These are phyloP conservation scores for Peterozyma toletana DNA, from an alignment of 805 yeast genomes.

Conservation along the genomic window DNA sequence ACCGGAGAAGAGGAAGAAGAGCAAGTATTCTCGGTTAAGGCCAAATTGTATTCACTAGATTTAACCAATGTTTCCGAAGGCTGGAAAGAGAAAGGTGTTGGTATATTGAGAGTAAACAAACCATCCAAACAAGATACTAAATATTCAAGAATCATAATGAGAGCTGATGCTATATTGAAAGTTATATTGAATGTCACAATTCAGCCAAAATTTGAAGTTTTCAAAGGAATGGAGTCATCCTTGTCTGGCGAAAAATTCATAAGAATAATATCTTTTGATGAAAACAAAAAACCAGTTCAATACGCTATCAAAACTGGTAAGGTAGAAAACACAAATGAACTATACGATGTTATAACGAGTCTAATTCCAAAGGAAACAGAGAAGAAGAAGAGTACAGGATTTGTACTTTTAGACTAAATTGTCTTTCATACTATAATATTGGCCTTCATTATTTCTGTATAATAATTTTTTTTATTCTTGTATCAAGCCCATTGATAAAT, in stretches of 20 bases:
- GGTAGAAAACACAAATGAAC: conserved; percentile 48
- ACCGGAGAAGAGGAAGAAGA: conserved; percentile 92
- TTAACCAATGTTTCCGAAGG: conserved; percentile 61
- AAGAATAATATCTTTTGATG: conserved; percentile 63
- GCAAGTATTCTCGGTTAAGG: conserved; percentile 59
- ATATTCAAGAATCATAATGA: conserved; percentile 74
- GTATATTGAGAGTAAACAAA: conserved; percentile 72
- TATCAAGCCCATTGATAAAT: neutral
- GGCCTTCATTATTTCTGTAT: no score
- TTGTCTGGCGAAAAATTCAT: conserved; percentile 77
- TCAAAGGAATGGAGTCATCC: conserved; percentile 83
- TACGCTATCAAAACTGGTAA: conserved; percentile 72
- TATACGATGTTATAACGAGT: conserved; percentile 42
- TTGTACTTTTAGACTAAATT: neutral
- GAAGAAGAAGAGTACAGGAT: neutral
- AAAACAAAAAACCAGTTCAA: conserved; percentile 64
- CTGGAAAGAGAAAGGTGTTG: conserved; percentile 96
- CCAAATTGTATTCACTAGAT: conserved; percentile 73
- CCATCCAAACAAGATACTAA: conserved; percentile 16
- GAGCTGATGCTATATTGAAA: conserved; percentile 79
- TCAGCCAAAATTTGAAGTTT: conserved; percentile 49
- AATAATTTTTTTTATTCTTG: neutral
- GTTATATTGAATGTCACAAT: conserved; percentile 77
- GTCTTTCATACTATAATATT: neutral
- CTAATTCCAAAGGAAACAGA: conserved; percentile 14